Evolutionary conservation across 2,329 filamentous ascomycete genomes (phyloP).

Genomic region (Pseudocercospora fuligena): DNA sequence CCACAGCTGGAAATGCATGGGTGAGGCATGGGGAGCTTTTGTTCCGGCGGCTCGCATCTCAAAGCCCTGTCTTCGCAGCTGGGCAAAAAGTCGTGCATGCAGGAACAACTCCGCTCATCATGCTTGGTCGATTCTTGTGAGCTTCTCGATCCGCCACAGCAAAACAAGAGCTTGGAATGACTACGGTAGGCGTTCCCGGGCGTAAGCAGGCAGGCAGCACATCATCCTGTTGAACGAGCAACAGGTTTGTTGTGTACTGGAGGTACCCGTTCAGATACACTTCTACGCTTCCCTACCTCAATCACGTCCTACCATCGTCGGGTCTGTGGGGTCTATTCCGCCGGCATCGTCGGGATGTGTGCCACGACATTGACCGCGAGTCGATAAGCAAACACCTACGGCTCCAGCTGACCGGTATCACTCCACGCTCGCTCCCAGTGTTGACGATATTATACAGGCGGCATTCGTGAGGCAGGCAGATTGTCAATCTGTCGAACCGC

Average conservation of each 20-base stretch:
- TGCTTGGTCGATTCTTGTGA: background rate
- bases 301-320: background rate
- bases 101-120: constrained; percentile 6
- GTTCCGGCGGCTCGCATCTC: constrained; percentile 4
- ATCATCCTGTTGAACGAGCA: background rate
- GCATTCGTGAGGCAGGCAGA: background rate
- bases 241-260: background rate
- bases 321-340: background rate
- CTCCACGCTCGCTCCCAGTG: background rate
- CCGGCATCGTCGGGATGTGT: constrained; percentile 3
- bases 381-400: constrained; percentile 6
- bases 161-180: background rate
- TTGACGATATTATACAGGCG: background rate
- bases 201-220: background rate
- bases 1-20: constrained; percentile 9
- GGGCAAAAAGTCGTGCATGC: constrained; percentile 3
- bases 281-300: background rate
- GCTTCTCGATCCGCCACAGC: background rate
- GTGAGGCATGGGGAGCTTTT: background rate
- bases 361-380: constrained; percentile 7
- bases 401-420: background rate
- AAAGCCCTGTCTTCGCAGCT: background rate
- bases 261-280: background rate
- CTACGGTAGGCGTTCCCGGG: background rate
- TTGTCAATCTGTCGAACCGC: too few species aligned